Base-by-base conservation (phyloP, 805 yeast genomes). In the Jamesozyma rosinii region DNA sequence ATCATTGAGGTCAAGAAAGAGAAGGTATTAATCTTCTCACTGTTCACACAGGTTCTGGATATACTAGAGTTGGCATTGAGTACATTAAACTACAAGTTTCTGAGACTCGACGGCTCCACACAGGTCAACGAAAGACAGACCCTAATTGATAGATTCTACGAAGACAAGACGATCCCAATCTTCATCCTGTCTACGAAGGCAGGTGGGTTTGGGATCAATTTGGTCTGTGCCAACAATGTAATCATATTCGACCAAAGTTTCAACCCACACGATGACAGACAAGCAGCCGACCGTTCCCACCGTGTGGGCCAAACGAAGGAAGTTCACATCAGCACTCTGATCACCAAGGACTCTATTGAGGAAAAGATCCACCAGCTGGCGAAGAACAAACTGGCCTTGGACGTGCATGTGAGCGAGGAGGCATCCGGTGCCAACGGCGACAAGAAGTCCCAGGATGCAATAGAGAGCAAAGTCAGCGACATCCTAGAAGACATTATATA, bases 281-380 rank as follows among this genome's bases (percentile, higher is more conserved):
- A 92, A 67, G 99, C 99, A 1, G 97, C 94, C 60, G 99, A 92
- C 63, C 77, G 99, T 59, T 95, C 97, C 0, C 99, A 92, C 63
- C 76, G 99, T 64, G 96, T 92, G 21, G 98, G 98, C 1, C 97
- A 90, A 66, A 77, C 81, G 5, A 77, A 81, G 43, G 86, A 83
- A 39, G 99, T 92, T 18, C 67, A 70, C 42, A 95, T 94, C 15
- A 73, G 76, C 34, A 77, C 94, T 44, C 65, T 92, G 47, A 79
- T 92, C 41, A 75, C 83, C 9, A 74, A 72, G 49, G 72, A 77
- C 44, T 79, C 95, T 1, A 83, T 92, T 33, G 99, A 92, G 54
- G 97, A 90, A 63, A 87, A 83, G 52, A 89, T 92, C 53, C 71
- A 81, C 47, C 79, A 78, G 53, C 66, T 92, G 56, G 97, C 97